Evolutionary conservation across 169 alveolate genomes (phyloP), one percentile per base, ranked within the genome.

Genomic region (Plasmodium gallinaceum): DNA sequence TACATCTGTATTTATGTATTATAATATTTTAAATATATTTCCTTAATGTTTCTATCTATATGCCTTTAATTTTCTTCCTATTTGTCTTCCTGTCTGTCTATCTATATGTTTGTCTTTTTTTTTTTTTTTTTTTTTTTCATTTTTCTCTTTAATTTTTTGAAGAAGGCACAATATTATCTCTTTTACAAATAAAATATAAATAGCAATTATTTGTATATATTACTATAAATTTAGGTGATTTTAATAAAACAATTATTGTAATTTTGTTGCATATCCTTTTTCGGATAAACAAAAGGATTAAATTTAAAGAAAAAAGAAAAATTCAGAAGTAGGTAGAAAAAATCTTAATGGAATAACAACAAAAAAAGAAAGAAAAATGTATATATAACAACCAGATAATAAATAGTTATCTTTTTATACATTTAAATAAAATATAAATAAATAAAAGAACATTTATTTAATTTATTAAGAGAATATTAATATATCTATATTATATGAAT

Each of bases 61-160:
- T 32, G 88, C 60, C 73, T 58, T 48, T 60, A 18, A 57, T 74
- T n/a, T 68, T 39, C 7, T 68, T 68, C 45, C 18, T 68, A 2
- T 32, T 4, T 32, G 39, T 32, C 39, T 32, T 2, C 4, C 1
- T 32, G 4, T n/a, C 1, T 32, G 4, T 48, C 62, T 74, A 74
- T 60, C 14, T 37, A 52, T 58, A 26, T 32, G 88, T 32, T 4
- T 32, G 39, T 32, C 39, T 32, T 2, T 32, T 2, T 32, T 32
- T 32, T 32, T 32, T 32, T 32, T 32, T 32, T 32, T 32, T 4
- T 43, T 48, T 16, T 32, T n/a, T 57, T 48, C 42, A 58, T 48
- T 74, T 58, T 74, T 74, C 43, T 74, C 88, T 74, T 58, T 74
- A 74, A 74, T 74, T 58, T 74, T 74, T 64, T 42, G 52, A 37